Base-by-base conservation (phyloP, 1,284 basidiomycete genomes). In the Heterobasidion parviporum region DNA sequence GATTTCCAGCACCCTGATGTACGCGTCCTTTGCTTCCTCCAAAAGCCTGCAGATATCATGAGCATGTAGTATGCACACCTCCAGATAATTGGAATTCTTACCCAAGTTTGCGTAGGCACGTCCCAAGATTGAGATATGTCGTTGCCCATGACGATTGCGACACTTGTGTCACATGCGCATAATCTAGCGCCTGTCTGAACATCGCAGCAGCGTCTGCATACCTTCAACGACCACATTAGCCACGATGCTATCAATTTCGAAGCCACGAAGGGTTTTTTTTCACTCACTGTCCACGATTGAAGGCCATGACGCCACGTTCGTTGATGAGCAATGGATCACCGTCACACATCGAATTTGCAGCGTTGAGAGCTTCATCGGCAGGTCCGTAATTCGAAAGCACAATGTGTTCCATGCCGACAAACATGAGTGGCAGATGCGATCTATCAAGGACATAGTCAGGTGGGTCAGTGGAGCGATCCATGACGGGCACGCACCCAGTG, bases 391-490 rank as follows among this genome's bases (percentile, higher is more conserved):
- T 94, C 48, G 89, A 91, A 6, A 98, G 78, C 66, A 90, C 88
- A 50, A 99, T 88, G 63, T 99, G 92, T 67, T 99, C 96, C 93
- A 98, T 98, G 2, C 96, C 97, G 51, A 99, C 93, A 68, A 95
- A 99, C 69, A 98, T 83, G 52, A 95, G 76, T 1, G 97, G 94
- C 6, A 99, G 76, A 71, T 98, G 94, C 1, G 94, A 94, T 14
- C 92, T 94, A 60, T 43, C 46, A 47, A 43, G 34, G 57, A 47
- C 54, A 56, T 53, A 54, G 49, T 55, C 38, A 57, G 32, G 44
- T 26, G 32, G 36, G 36, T 43, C 49, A 33, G 33, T 10, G 5
- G 14, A 7, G 8, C 15, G 52, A n/a, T 44, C 34, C 32, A 15
- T 16, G 9, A 55, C 38, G 53, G 33, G 55, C 52, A 49, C 83